Evolutionary conservation across 371 early-diverging fungal species (phyloP).

Genomic region (Basidiobolus meristosporus): DNA sequence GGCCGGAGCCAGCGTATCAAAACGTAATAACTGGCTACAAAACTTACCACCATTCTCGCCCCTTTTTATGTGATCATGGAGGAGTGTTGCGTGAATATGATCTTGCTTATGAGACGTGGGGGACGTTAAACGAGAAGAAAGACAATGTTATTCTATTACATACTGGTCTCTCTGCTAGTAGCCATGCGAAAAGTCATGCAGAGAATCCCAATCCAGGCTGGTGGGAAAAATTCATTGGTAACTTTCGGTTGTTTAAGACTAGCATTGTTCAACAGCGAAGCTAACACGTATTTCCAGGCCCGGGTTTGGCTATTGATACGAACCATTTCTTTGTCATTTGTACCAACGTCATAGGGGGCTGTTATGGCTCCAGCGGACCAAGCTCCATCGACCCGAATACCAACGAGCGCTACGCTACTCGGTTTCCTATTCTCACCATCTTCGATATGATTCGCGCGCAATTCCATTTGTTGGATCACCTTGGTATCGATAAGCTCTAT

Average conservation of each 20-base stretch:
- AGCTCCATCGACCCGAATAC: conserved; percentile 46
- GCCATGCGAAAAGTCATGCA: conserved; percentile 62
- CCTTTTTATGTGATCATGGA: conserved; percentile 67
- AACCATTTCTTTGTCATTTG: conserved; percentile 75
- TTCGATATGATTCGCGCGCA: conserved; percentile 92
- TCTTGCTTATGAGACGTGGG: conserved; percentile 80
- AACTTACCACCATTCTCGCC: conserved; percentile 32
- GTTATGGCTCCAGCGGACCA: conserved; percentile 80
- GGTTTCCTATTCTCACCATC: conserved; percentile 81
- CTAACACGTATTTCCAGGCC: conserved; percentile 12
- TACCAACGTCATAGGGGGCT: conserved; percentile 74
- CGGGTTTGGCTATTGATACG: conserved; percentile 63
- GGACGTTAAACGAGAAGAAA: conserved; percentile 36
- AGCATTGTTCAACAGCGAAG: background rate
- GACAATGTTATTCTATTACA: conserved; percentile 66
- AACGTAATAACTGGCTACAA: conserved; percentile 69
- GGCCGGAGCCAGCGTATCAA: conserved; percentile 76
- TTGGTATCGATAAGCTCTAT: conserved; percentile 65
- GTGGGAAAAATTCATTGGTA: conserved; percentile 94
- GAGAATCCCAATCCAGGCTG: conserved; percentile 71
- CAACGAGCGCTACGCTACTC: conserved; percentile 59
- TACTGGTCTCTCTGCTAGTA: conserved; percentile 70
- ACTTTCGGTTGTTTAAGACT: background rate
- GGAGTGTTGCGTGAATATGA: conserved; percentile 55
- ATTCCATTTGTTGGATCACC: conserved; percentile 54